Base-by-base conservation (phyloP, 768 basidiomycete genomes). In the Calocera cornea region DNA sequence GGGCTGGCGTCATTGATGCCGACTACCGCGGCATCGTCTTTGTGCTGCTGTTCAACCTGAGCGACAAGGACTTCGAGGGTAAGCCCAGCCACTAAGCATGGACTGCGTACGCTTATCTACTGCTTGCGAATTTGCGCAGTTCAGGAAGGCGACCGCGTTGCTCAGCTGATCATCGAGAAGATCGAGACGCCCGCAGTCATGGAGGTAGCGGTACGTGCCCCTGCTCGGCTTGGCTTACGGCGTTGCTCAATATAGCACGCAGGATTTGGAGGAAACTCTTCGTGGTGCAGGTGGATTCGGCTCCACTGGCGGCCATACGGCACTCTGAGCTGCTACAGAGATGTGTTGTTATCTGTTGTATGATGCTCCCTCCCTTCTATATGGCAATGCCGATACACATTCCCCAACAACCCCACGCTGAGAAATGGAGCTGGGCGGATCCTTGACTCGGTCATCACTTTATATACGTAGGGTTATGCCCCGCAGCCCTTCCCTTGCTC, bases 1-100 rank as follows among this genome's bases (percentile, higher is more conserved):
- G 97, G 1, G 97, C 97, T 12, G 97, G 95, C 24, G 97, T 99
- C 7, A 84, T 99, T 64, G 97, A 99, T 70, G 91, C 92, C 7
- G 97, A 99, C 76, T 98, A 99, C 77, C 83, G 97, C 65, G 97
- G 97, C 24, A 80, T 86, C 14, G 84, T 99, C 54, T 93, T 88
- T 73, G 91, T 98, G 38, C 81, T 99, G 33, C 81, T 99, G 49
- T 97, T 92, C 84, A 98, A 99, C 75, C 84, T 87, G 67, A 89
- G 89, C 0, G 92, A 97, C 76, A 80, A 84, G 68, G 92, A 97
- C 72, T 99, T 97, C 74, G 79, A 88, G 77, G 87, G 94, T 90
- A 38, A 65, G 74, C 70, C 72, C 17, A 2, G 16, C 40, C 29
- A 24, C 2, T 5, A 2, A 5, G 1, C 1, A 33, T 29, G 27